Conservation (phyloP, 768 basidiomycete genomes). For the Naganishia onofrii region DNA sequence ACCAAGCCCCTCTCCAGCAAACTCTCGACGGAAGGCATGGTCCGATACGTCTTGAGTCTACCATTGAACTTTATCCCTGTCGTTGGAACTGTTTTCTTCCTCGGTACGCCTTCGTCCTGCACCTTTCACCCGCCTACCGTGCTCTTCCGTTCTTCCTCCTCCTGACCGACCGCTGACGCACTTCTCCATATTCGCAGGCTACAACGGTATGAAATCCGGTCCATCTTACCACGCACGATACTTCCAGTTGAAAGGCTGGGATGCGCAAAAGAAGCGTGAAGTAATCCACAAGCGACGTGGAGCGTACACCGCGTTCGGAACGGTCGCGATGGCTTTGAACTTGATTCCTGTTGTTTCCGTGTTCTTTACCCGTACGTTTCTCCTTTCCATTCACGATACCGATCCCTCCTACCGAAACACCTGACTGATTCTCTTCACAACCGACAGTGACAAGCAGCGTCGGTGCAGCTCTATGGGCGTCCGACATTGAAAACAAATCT, state of each 20-base stretch:
- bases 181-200: conserved; percentile 28
- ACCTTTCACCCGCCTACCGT: too few species aligned
- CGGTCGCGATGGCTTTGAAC: conserved; percentile 61
- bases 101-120: conserved; percentile 47
- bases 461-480: conserved; percentile 72
- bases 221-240: conserved; percentile 65
- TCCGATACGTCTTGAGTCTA: conserved; percentile 64
- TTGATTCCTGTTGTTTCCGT: conserved; percentile 64
- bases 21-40: conserved; percentile 51
- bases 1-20: conserved; percentile 52
- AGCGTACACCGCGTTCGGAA: conserved; percentile 68
- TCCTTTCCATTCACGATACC: not conserved
- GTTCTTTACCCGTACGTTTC: conserved; percentile 56
- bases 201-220: conserved; percentile 54
- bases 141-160: too few species aligned
- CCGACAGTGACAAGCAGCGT: conserved; percentile 60
- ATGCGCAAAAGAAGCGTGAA: conserved; percentile 54
- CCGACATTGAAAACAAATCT: conserved; percentile 60
- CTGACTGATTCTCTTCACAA: too few species aligned
- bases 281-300: conserved; percentile 59
- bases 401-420: too few species aligned
- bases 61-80: conserved; percentile 69
- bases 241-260: conserved; percentile 66
- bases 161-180: too few species aligned
- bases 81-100: conserved; percentile 65